phyloP scores from a whole-genome alignment of 768 basidiomycete genomes.

The Pilatotrama ljubarskyi region DNA sequence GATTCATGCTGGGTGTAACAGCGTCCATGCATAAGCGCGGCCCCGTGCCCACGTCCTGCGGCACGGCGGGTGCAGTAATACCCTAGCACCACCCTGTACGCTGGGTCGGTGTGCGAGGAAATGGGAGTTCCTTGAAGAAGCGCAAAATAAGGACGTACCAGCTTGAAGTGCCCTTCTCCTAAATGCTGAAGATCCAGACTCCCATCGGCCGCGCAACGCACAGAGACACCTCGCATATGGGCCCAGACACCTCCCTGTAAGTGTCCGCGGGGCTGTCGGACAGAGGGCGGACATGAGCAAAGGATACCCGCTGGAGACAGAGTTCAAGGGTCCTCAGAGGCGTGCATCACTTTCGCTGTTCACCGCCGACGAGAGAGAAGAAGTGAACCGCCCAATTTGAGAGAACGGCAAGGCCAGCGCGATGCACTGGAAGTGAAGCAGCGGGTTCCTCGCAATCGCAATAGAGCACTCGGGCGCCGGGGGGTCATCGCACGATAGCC shows the following conservation, averaged over 20 bases:
- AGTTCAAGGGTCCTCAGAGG: conserved; percentile 6
- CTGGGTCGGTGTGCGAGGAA: neutral
- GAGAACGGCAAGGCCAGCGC: neutral
- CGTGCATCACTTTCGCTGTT: neutral
- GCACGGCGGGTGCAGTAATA: conserved; percentile 3
- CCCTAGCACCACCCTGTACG: neutral
- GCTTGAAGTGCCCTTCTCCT: neutral
- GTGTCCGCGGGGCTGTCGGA: neutral
- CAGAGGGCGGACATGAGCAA: conserved; percentile 10
- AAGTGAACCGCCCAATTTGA: neutral
- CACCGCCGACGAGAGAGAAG: conserved; percentile 7
- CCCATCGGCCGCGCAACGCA: neutral
- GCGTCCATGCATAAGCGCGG: neutral
- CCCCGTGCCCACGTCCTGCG: conserved; percentile 1
- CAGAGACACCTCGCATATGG: neutral
- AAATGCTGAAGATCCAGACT: neutral
- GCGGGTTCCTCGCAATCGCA: neutral
- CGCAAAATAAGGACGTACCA: neutral
- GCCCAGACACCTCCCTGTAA: neutral
- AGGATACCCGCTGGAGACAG: neutral
- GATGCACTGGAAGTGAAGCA: conserved; percentile 2
- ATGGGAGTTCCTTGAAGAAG: neutral
- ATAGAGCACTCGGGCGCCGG: neutral
- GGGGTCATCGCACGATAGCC: neutral
- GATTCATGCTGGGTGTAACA: too few species aligned